Evolutionary conservation across 345 rosid genomes (phyloP).

Genomic region (Citrus medica): DNA sequence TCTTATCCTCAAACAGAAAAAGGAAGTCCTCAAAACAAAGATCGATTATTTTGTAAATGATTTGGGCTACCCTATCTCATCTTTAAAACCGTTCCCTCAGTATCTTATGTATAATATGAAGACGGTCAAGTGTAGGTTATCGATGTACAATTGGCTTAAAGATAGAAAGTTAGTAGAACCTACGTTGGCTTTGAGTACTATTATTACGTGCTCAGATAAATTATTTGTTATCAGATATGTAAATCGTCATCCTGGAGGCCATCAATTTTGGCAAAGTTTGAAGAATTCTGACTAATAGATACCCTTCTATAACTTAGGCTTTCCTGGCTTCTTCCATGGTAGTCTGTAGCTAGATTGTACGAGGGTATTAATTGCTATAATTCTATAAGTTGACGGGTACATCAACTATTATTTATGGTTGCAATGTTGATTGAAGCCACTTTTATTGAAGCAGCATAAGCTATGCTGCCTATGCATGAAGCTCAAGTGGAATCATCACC

Average conservation of each 20-base stretch:
- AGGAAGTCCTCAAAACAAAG: slow-evolving; percentile 47
- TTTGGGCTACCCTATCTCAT: slow-evolving; percentile 52
- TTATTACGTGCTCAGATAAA: slow-evolving; percentile 44
- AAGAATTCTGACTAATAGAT: slow-evolving; percentile 27
- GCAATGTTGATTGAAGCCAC: neutral
- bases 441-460: neutral
- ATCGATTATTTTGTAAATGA: slow-evolving; percentile 44
- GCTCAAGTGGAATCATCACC: neutral
- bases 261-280: slow-evolving; percentile 52
- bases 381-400: neutral
- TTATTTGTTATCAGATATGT: slow-evolving; percentile 39
- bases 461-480: neutral
- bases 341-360: neutral
- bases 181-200: slow-evolving; percentile 38
- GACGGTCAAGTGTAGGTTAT: slow-evolving; percentile 52
- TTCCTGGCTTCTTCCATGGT: neutral
- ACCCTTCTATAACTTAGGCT: neutral
- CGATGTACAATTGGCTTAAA: slow-evolving; percentile 71
- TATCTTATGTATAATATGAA: slow-evolving; percentile 43
- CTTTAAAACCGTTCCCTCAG: slow-evolving; percentile 45
- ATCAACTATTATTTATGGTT: neutral
- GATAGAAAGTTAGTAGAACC: slow-evolving; percentile 37
- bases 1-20: slow-evolving; percentile 58
- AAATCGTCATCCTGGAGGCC: slow-evolving; percentile 56
- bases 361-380: neutral